phyloP scores from a whole-genome alignment of 2,329 filamentous ascomycete genomes.

The Coniella vitis region DNA sequence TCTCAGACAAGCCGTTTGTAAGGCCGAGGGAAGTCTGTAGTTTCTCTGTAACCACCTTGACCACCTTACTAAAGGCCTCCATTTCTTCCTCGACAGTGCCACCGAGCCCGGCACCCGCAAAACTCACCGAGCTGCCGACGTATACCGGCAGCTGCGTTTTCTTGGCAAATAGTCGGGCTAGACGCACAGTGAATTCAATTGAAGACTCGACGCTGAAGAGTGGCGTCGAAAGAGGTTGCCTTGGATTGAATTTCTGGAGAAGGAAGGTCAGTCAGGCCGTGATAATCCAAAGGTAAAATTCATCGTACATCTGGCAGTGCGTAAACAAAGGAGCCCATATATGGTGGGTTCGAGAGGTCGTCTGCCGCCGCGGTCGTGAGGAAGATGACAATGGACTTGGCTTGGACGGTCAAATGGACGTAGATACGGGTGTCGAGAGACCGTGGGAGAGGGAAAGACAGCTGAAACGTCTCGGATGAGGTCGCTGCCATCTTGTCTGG shows the following conservation, averaged over 20 bases:
- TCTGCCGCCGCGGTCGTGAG: conserved; percentile 52
- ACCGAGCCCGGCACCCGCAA: conserved; percentile 66
- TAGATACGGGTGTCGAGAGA: conserved; percentile 56
- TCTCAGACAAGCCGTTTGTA: conserved; percentile 17
- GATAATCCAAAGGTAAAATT: background rate
- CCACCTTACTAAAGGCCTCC: conserved; percentile 72
- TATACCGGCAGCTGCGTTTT: conserved; percentile 72
- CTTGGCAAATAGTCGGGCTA: conserved; percentile 77
- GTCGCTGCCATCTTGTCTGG: background rate
- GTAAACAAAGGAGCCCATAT: conserved; percentile 87
- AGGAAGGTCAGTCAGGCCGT: background rate
- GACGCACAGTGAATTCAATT: conserved; percentile 77
- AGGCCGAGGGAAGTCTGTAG: conserved; percentile 31
- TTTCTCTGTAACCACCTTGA: conserved; percentile 58
- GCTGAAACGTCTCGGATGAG: conserved; percentile 28
- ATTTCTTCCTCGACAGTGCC: conserved; percentile 90
- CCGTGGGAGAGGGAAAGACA: conserved; percentile 55
- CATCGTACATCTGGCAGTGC: conserved; percentile 75
- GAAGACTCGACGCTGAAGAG: conserved; percentile 71
- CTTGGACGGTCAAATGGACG: conserved; percentile 50
- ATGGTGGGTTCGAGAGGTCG: conserved; percentile 40
- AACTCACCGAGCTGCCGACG: conserved; percentile 79
- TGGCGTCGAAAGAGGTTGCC: conserved; percentile 66
- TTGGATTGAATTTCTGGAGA: conserved; percentile 42
- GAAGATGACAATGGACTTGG: conserved; percentile 53